Percentiles rank a stretch among this genome's conserved stretches.
phyloP scores from a whole-genome alignment of 305 asterid species.

The Fraxinus latifolia region DNA sequence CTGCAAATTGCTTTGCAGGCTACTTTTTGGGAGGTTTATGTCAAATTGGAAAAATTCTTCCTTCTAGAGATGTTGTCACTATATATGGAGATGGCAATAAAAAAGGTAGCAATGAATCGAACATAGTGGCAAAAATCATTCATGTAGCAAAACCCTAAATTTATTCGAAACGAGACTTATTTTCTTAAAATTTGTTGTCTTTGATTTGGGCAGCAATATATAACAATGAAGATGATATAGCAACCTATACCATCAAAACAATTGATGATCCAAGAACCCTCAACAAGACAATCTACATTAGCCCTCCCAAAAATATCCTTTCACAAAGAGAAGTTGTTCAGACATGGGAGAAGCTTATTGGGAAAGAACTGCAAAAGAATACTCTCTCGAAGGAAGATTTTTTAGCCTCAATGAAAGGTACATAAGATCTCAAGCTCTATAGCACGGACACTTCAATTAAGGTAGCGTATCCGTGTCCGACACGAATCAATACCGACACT shows the following conservation, averaged over 20 bases:
- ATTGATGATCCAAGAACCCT: constrained; percentile 54
- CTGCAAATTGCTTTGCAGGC: constrained; percentile 51
- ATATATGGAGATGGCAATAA: constrained; percentile 45
- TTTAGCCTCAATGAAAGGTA: constrained; percentile 43
- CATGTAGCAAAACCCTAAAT: background rate
- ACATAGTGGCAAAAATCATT: background rate
- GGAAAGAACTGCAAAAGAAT: constrained; percentile 32
- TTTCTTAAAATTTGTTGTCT: background rate
- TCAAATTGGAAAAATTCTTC: constrained; percentile 40
- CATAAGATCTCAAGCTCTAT: background rate
- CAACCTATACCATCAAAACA: constrained; percentile 47
- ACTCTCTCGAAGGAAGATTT: constrained; percentile 38
- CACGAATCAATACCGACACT: no score
- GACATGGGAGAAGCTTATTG: constrained; percentile 47
- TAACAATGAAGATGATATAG: constrained; percentile 50
- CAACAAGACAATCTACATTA: constrained; percentile 45
- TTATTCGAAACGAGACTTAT: background rate
- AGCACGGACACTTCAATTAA: no score
- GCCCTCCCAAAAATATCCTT: constrained; percentile 53
- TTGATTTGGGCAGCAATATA: constrained; percentile 35
- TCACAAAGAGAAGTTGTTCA: constrained; percentile 44
- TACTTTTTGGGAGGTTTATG: constrained; percentile 47
- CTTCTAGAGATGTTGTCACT: constrained; percentile 38
- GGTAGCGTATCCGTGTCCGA: no score
- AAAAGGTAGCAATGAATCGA: constrained; percentile 29